These are phyloP conservation scores for Salvia rosmarinus DNA, from an alignment of 257 asterid genomes.

Conservation along the genomic window DNA sequence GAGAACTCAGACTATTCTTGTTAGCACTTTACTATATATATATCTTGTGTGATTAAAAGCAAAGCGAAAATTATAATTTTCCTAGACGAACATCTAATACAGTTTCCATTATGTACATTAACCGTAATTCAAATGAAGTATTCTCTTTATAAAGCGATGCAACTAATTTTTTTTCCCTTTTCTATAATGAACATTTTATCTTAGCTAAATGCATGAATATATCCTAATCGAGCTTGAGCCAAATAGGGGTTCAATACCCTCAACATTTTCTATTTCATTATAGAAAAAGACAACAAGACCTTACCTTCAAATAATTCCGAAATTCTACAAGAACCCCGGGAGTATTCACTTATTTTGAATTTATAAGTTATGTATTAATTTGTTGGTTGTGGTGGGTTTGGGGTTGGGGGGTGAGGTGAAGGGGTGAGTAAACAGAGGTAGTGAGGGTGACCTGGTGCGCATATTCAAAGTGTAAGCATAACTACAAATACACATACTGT, in stretches of 20 bases:
- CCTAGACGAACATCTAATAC: too few relatives aligned
- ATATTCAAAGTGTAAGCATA: slow-evolving; percentile 48
- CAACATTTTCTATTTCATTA: neutral
- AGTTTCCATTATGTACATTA: too few relatives aligned
- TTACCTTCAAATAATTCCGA: neutral
- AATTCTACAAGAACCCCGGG: neutral
- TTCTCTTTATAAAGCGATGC: too few relatives aligned
- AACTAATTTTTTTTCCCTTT: too few relatives aligned
- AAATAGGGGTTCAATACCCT: too few relatives aligned
- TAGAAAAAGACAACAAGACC: neutral
- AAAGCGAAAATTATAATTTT: too few relatives aligned
- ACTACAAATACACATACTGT: slow-evolving; percentile 32
- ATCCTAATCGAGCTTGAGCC: too few relatives aligned
- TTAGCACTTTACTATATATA: too few relatives aligned
- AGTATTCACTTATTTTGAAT: neutral
- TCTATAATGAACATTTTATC: neutral
- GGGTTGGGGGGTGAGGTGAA: slow-evolving; percentile 21
- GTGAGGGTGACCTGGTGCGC: slow-evolving; percentile 72
- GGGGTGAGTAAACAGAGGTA: slow-evolving; percentile 33
- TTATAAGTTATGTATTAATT: neutral
- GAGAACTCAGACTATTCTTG: too few relatives aligned
- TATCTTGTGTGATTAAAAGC: too few relatives aligned
- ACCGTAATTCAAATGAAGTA: too few relatives aligned
- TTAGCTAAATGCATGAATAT: neutral
- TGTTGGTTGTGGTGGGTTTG: neutral